phyloP scores from a whole-genome alignment of 805 yeast genomes.

The Saccharomycopsis guyanensis region DNA sequence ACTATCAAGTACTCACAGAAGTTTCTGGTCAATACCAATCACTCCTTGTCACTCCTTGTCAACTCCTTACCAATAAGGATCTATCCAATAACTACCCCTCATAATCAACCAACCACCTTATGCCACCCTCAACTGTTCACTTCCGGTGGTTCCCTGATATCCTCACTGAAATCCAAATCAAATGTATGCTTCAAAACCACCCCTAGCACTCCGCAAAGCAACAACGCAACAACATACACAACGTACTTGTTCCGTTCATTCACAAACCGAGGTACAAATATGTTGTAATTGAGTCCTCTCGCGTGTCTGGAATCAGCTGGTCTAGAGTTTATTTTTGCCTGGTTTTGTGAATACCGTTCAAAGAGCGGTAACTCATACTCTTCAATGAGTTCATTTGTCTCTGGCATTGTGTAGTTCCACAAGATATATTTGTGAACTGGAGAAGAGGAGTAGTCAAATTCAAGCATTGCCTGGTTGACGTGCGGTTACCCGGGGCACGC shows the following conservation, averaged over 20 bases:
- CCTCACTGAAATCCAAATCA: slow-evolving; percentile 14
- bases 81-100: too few relatives aligned
- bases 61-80: too few relatives aligned
- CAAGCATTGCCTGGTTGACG: too few relatives aligned
- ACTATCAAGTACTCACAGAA: too few relatives aligned
- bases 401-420: not conserved
- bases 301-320: not conserved
- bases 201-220: slow-evolving; percentile 13
- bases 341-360: slow-evolving; percentile 2
- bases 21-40: too few relatives aligned
- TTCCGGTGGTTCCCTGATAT: not conserved
- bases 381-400: not conserved
- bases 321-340: not conserved
- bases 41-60: too few relatives aligned
- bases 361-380: slow-evolving; percentile 14
- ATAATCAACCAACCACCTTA: too few relatives aligned
- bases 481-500: too few relatives aligned
- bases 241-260: slow-evolving; percentile 11
- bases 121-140: too few relatives aligned
- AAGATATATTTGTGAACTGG: too few relatives aligned
- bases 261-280: slow-evolving; percentile 7
- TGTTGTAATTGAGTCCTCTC: slow-evolving; percentile 7
- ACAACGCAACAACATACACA: slow-evolving; percentile 10
- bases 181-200: slow-evolving; percentile 6
- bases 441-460: too few relatives aligned